Conservation (phyloP, 2,329 filamentous ascomycete species). For the Colletotrichum theobromicola region DNA sequence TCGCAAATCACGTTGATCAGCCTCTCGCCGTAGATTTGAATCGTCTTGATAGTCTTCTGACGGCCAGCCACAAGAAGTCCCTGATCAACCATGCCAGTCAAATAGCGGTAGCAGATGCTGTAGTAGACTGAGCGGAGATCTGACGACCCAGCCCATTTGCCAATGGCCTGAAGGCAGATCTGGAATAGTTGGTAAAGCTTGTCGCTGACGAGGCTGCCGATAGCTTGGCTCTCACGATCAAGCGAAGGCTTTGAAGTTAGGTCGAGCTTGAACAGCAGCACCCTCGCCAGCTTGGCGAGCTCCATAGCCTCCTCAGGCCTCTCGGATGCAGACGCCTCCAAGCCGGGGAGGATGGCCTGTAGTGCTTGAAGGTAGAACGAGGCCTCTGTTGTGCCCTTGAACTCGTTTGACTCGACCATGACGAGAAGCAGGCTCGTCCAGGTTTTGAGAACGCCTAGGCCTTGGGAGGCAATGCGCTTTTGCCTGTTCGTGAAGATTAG, state of each 20-base stretch:
- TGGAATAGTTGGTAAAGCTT: conserved; percentile 93
- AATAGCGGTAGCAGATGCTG: conserved; percentile 86
- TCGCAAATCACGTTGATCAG: conserved; percentile 89
- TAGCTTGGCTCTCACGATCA: conserved; percentile 49
- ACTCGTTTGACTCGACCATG: conserved; percentile 81
- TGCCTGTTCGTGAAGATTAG: conserved; percentile 69
- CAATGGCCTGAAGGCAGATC: conserved; percentile 79
- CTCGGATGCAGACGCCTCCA: conserved; percentile 77
- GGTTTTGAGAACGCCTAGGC: conserved; percentile 74
- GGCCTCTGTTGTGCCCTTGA: conserved; percentile 73
- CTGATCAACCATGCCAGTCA: conserved; percentile 70
- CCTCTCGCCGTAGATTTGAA: conserved; percentile 72
- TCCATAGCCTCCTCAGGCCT: conserved; percentile 74
- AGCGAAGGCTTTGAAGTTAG: conserved; percentile 45
- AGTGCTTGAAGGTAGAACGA: conserved; percentile 86
- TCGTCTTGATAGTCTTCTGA: conserved; percentile 73
- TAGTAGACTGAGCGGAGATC: conserved; percentile 86
- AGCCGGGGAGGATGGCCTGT: conserved; percentile 85
- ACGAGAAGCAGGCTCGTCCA: conserved; percentile 88
- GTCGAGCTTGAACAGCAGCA: conserved; percentile 75
- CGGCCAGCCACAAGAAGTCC: conserved; percentile 52
- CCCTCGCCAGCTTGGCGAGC: conserved; percentile 76
- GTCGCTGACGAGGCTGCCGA: conserved; percentile 81
- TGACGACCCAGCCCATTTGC: conserved; percentile 72
- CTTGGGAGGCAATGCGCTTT: conserved; percentile 58